phyloP scores from a whole-genome alignment of 768 basidiomycete species.

The Kwoniella sp. region DNA sequence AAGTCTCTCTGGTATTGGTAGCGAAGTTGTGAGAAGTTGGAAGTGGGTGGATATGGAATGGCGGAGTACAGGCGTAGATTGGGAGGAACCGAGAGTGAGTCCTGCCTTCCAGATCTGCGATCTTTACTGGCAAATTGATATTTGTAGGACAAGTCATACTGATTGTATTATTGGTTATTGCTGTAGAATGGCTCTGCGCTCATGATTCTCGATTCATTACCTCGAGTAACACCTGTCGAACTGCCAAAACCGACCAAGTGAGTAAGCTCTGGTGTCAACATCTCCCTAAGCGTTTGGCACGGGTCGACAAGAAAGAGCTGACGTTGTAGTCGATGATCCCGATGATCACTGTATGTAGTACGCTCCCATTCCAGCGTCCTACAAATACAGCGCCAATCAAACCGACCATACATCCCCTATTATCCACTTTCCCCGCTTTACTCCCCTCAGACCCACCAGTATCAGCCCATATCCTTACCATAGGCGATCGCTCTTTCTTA shows the following conservation, averaged over 20 bases:
- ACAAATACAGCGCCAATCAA: slow-evolving; percentile 4
- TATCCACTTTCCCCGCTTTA: slow-evolving; percentile 35
- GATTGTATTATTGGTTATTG: neutral
- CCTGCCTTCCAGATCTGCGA: neutral
- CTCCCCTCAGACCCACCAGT: slow-evolving; percentile 19
- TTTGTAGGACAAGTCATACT: too few species aligned
- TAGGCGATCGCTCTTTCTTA: slow-evolving; percentile 22
- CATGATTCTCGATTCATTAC: slow-evolving; percentile 40
- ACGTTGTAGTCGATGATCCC: too few species aligned
- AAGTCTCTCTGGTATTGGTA: neutral
- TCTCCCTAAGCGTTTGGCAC: too few species aligned
- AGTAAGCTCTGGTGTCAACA: too few species aligned
- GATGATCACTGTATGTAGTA: too few species aligned
- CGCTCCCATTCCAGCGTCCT: slow-evolving; percentile 33
- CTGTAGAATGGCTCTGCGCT: slow-evolving; percentile 35
- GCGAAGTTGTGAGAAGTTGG: neutral
- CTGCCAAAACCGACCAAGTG: slow-evolving; percentile 42
- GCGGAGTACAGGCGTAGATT: slow-evolving; percentile 9
- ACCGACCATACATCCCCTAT: slow-evolving; percentile 24
- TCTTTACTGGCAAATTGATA: too few species aligned
- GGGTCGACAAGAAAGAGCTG: too few species aligned
- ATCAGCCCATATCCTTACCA: slow-evolving; percentile 30
- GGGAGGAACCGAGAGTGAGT: slow-evolving; percentile 26
- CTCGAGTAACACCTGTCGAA: slow-evolving; percentile 37
- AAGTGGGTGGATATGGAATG: slow-evolving; percentile 36